Percentiles rank a stretch among this genome's conserved stretches.
Conservation (phyloP, 2,329 filamentous ascomycete species). For the Lasiodiplodia hormozganensis region DNA sequence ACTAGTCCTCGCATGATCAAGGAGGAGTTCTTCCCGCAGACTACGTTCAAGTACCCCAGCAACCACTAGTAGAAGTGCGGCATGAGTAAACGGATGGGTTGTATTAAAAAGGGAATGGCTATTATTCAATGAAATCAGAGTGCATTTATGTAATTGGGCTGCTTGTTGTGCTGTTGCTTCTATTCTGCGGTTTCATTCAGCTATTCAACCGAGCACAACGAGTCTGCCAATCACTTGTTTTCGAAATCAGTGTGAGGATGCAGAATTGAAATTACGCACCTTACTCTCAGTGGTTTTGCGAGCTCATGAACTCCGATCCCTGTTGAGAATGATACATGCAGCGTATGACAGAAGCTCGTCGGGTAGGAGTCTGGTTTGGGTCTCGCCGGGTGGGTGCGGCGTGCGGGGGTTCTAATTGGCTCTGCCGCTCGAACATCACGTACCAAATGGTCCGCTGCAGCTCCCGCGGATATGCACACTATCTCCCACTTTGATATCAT, state of each 20-base stretch:
- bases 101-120: not conserved
- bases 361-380: not conserved
- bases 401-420: constrained; percentile 8
- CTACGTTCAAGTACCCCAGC: constrained; percentile 59
- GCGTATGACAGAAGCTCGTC: not conserved
- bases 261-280: too few relatives aligned
- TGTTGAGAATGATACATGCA: not conserved
- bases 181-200: not conserved
- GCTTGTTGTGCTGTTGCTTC: not conserved
- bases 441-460: not conserved
- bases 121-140: not conserved
- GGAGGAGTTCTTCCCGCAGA: constrained; percentile 59
- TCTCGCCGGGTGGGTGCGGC: constrained; percentile 1
- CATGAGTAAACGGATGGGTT: not conserved
- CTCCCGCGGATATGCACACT: not conserved
- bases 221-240: too few relatives aligned
- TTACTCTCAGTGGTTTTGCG: not conserved
- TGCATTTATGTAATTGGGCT: not conserved
- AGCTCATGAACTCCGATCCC: not conserved
- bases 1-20: constrained; percentile 64
- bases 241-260: too few relatives aligned
- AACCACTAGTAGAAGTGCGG: constrained; percentile 41
- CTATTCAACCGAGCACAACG: too few relatives aligned
- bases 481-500: not conserved
- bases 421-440: too few relatives aligned